A percentile compares a stretch with the other conserved stretches of the same genome.
Evolutionary conservation across 306 rosid genomes (phyloP).

Genomic region (Citrullus amarus): DNA sequence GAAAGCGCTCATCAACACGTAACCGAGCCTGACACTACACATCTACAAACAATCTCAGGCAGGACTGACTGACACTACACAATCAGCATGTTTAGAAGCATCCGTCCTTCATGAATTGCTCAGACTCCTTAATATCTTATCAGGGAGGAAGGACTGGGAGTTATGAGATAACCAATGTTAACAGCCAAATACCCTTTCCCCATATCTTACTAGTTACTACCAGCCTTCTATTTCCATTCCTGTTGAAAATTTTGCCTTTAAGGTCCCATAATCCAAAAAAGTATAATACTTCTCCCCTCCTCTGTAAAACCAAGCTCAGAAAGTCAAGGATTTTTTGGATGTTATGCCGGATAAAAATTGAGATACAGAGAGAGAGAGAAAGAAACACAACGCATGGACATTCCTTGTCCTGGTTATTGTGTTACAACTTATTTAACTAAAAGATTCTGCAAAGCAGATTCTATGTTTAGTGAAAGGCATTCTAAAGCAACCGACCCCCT

Average conservation of each 20-base stretch:
- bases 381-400: neutral
- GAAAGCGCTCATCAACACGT: neutral
- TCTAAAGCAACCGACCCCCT: neutral
- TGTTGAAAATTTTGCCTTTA: neutral
- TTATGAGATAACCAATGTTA: neutral
- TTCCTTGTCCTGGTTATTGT: neutral
- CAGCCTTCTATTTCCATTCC: neutral
- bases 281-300: neutral
- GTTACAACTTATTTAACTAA: neutral
- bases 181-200: neutral
- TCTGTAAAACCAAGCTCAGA: neutral
- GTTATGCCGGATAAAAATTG: neutral
- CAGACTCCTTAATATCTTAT: neutral
- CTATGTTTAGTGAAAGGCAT: neutral
- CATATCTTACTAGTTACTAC: neutral
- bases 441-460: slow-evolving; percentile 2
- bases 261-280: neutral
- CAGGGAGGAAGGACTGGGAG: neutral
- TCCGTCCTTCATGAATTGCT: neutral
- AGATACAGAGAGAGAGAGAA: neutral
- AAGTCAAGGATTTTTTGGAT: neutral
- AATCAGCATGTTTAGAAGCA: neutral
- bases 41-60: neutral
- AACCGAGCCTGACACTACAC: neutral
- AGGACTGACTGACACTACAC: neutral